Base-by-base conservation (phyloP, 331 rosid species). In the Acacia pycnantha region DNA sequence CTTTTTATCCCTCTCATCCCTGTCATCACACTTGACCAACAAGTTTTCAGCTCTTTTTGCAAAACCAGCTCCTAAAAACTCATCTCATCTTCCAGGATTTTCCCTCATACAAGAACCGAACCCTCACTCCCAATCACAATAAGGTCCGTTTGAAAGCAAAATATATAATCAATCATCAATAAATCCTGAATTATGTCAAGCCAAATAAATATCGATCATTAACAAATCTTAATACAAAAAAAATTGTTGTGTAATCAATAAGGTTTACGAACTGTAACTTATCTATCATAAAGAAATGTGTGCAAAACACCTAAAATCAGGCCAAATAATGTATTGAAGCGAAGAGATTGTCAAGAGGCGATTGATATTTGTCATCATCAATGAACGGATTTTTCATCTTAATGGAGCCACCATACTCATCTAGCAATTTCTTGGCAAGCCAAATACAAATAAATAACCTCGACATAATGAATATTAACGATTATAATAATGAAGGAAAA, bases 381-480 rank as follows among this genome's bases (percentile, higher is more conserved):
- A 50, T 26, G 44, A 3, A 73, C 77, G 65, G n/a, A 61, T 43
- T 47, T 64, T 64, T 82, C 88, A 82, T 53, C 58, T 64, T 46
- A 37, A 73, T 71, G 62, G 43, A 11, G 67, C 77, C 72, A 53
- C 59, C 58, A 53, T 41, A 65, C 4, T 72, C 76, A 46, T 69
- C 64, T 37, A 47, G 74, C 76, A 67, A 48, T 67, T 74, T 35
- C 70, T 50, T 33, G 80, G 65, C 74, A 44, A 65, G 73, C 83
- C 83, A 73, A 73, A 82, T 78, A 70, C 56, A 67, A 59, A 59
- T 59, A 59, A 59, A 82, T 33, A 85, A 78, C 78, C 73, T 82
- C 83, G 48, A 66, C 72, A 69, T 26, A 69, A 58, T 50, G 44
- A 31, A 27, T 27, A 74, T 44, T 18, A 31, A 58, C 2, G 33